phyloP scores from a whole-genome alignment of 306 rosid genomes.

The Myrica gale region DNA sequence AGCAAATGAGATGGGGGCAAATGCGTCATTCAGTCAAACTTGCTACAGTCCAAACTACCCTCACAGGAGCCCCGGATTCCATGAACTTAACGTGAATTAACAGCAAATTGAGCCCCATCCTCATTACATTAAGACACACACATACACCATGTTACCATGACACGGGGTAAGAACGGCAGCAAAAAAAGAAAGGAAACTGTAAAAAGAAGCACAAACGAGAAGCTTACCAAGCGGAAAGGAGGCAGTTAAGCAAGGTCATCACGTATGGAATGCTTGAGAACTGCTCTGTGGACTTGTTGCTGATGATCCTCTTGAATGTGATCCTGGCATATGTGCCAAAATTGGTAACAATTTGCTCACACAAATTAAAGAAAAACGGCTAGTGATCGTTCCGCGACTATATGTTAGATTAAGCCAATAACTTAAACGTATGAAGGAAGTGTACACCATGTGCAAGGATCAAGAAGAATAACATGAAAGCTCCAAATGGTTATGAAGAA shows the following conservation, averaged over 20 bases:
- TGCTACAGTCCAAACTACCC: not conserved
- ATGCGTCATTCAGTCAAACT: not conserved
- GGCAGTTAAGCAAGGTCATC: slow-evolving; percentile 84
- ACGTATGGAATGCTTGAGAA: slow-evolving; percentile 93
- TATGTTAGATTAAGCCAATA: not conserved
- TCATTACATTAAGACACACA: not conserved
- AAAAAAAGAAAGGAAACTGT: too few relatives aligned
- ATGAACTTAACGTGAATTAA: not conserved
- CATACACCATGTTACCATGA: not conserved
- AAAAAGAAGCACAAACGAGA: not conserved
- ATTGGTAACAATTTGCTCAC: not conserved
- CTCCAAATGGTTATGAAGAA: not conserved
- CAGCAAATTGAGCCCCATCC: not conserved
- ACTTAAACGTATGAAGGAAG: not conserved
- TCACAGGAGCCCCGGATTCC: not conserved
- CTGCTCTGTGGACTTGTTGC: slow-evolving; percentile 56
- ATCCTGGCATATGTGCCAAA: slow-evolving; percentile 40
- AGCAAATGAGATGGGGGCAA: not conserved
- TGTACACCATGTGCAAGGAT: not conserved
- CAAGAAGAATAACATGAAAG: not conserved
- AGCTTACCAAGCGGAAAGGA: slow-evolving; percentile 80
- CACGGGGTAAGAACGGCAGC: not conserved
- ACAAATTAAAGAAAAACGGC: not conserved
- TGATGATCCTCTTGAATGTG: slow-evolving; percentile 73
- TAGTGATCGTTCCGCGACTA: not conserved